These are phyloP conservation scores for Ascobolus immersus DNA, from an alignment of 495 filamentous ascomycete genomes.

Conservation along the genomic window DNA sequence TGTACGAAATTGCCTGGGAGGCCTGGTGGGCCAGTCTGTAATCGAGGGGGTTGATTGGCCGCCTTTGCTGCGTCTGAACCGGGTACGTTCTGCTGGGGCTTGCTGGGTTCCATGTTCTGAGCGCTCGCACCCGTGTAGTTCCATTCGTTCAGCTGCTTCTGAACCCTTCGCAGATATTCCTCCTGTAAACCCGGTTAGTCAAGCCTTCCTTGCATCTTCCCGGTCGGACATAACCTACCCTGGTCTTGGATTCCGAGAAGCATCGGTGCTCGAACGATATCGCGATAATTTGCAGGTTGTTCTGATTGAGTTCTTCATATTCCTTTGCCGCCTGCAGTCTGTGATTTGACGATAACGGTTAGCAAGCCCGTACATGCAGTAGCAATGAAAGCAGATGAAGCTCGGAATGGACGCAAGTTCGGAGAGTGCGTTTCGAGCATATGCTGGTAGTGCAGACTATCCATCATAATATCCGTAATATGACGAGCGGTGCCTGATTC, in stretches of 20 bases:
- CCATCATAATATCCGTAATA: too few species aligned
- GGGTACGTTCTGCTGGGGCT: too few species aligned
- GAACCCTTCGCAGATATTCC: conserved; percentile 12
- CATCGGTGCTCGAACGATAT: conserved; percentile 13
- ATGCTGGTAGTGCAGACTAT: too few species aligned
- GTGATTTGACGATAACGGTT: not conserved
- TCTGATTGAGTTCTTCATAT: conserved; percentile 10
- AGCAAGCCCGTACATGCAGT: conserved; percentile 4
- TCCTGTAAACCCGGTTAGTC: conserved; percentile 3
- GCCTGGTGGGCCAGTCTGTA: too few species aligned
- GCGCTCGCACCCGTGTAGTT: too few species aligned
- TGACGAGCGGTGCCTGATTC: too few species aligned
- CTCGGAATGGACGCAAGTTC: too few species aligned
- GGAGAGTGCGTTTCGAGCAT: too few species aligned
- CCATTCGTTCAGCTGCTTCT: conserved; percentile 11
- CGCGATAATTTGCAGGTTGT: conserved; percentile 13
- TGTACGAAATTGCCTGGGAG: too few species aligned
- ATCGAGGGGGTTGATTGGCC: too few species aligned
- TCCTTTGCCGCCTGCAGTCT: conserved; percentile 10
- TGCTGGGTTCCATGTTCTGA: too few species aligned
- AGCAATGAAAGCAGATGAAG: not conserved
- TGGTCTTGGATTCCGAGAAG: conserved; percentile 10
- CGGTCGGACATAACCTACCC: conserved; percentile 5
- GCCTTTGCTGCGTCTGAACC: too few species aligned
- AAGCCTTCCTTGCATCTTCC: not conserved